Percentiles rank a stretch among this genome's conserved stretches.
Conservation (phyloP, 2,329 filamentous ascomycete species). For the Rutstroemia sp. region DNA sequence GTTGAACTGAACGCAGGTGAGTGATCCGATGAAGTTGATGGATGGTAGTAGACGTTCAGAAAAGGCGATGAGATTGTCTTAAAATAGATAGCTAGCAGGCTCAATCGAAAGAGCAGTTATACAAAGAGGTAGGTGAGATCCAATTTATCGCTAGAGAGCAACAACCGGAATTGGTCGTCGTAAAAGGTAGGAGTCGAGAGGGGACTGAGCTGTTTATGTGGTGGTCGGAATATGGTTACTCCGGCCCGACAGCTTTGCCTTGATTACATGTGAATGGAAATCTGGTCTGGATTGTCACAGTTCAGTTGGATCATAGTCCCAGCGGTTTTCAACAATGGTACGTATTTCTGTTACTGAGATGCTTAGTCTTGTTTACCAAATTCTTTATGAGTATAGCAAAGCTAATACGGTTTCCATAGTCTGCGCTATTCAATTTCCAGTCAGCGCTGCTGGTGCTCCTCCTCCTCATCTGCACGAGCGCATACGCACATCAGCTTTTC, state of each 20-base stretch:
- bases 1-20: neutral
- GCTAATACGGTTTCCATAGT: conserved; percentile 42
- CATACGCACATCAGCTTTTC: conserved; percentile 86
- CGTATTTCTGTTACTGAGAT: neutral
- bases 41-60: too few species aligned
- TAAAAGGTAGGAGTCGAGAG: neutral
- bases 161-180: too few species aligned
- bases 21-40: too few species aligned
- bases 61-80: too few species aligned
- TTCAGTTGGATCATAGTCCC: neutral
- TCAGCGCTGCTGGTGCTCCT: conserved; percentile 91
- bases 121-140: too few species aligned
- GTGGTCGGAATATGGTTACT: neutral
- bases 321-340: neutral
- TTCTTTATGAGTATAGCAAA: neutral
- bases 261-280: conserved; percentile 6
- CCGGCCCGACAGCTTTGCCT: neutral
- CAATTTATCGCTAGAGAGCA: too few species aligned
- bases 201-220: neutral
- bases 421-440: conserved; percentile 98
- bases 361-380: too few species aligned
- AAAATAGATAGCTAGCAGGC: too few species aligned
- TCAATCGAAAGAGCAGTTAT: too few species aligned
- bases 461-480: conserved; percentile 90
- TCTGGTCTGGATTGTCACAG: too few species aligned